These are phyloP conservation scores for Brassica juncea DNA, from an alignment of 345 rosid genomes.

Conservation along the genomic window DNA sequence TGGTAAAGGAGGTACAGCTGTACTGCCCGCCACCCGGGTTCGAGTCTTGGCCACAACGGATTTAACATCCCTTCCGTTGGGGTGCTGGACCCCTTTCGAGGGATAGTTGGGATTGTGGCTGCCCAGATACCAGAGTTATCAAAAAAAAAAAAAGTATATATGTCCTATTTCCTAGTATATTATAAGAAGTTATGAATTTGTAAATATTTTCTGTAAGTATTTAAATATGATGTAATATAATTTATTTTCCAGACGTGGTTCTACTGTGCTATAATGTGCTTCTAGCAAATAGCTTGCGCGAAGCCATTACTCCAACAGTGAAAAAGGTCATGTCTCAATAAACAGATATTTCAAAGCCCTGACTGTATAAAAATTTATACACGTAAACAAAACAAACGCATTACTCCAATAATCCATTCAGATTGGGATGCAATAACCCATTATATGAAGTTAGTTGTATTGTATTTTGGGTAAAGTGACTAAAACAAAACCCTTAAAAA, in stretches of 20 bases:
- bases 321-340: not conserved
- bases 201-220: not conserved
- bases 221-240: not conserved
- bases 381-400: constrained; percentile 15
- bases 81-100: too few species aligned
- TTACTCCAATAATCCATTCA: not conserved
- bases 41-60: too few species aligned
- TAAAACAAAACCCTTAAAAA: constrained; percentile 21
- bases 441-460: constrained; percentile 21
- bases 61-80: too few species aligned
- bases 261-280: not conserved
- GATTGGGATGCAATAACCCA: constrained; percentile 10
- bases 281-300: not conserved
- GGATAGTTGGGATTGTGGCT: too few species aligned
- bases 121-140: too few species aligned
- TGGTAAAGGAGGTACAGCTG: too few species aligned
- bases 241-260: not conserved
- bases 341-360: not conserved
- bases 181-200: not conserved
- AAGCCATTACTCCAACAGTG: not conserved
- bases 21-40: too few species aligned
- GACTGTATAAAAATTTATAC: not conserved
- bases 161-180: not conserved
- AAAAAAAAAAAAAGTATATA: too few species aligned
- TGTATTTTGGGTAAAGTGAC: constrained; percentile 13